Conservation (phyloP, 1,139 yeast genomes). For the Sugiyamaella paludigena region DNA sequence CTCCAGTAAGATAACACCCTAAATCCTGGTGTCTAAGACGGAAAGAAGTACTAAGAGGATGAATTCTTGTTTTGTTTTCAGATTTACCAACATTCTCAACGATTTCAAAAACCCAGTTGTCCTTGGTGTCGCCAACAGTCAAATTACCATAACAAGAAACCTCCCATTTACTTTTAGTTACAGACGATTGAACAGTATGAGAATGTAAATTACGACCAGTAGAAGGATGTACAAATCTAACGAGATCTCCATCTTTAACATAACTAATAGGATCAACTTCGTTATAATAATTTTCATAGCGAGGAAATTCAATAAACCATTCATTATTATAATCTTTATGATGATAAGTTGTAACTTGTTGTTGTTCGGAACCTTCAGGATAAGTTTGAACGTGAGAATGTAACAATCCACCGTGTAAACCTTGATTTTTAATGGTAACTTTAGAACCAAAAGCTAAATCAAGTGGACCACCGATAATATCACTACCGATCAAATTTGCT, state of each 20-base stretch:
- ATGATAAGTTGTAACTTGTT: constrained; percentile 91
- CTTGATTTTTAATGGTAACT: constrained; percentile 84
- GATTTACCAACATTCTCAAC: constrained; percentile 64
- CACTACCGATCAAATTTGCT: constrained; percentile 81
- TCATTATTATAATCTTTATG: constrained; percentile 91
- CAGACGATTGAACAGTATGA: constrained; percentile 79
- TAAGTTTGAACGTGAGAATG: constrained; percentile 93
- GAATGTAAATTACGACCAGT: constrained; percentile 93
- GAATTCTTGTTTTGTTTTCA: constrained; percentile 60
- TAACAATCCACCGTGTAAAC: constrained; percentile 84
- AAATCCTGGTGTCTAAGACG: constrained; percentile 66
- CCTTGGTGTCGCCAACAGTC: constrained; percentile 85
- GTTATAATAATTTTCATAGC: constrained; percentile 55
- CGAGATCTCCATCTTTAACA: constrained; percentile 67
- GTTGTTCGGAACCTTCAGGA: constrained; percentile 96
- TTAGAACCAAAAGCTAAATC: constrained; percentile 79
- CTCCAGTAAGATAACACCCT: constrained; percentile 83
- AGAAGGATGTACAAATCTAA: constrained; percentile 73
- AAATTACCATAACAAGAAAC: constrained; percentile 92
- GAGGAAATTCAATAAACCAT: constrained; percentile 79
- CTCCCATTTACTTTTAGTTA: constrained; percentile 68
- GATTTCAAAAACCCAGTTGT: constrained; percentile 90
- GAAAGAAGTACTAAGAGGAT: constrained; percentile 84
- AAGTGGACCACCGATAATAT: constrained; percentile 82
- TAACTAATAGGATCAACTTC: constrained; percentile 52